Percentiles rank a stretch among this genome's conserved stretches.
phyloP scores from a whole-genome alignment of 257 asterid species.

The Lycium ferocissimum region DNA sequence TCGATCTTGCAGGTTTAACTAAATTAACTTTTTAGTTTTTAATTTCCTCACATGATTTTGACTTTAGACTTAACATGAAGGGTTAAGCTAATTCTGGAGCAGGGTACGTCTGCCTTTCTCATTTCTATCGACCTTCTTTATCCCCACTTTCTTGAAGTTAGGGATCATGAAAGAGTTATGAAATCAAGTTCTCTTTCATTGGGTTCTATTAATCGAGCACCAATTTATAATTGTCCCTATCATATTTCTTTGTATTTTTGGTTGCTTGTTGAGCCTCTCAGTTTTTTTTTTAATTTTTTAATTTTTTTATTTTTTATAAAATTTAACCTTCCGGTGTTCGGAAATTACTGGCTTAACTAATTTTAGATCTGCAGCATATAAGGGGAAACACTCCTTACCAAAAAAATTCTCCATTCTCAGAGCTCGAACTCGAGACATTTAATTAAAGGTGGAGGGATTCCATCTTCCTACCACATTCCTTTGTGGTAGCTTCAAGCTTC shows the following conservation, averaged over 20 bases:
- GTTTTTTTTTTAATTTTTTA: background rate
- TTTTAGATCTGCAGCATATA: background rate
- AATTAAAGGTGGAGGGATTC: background rate
- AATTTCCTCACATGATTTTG: no score
- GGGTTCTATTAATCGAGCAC: background rate
- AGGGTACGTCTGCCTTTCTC: background rate
- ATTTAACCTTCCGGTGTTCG: no score
- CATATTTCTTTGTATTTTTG: background rate
- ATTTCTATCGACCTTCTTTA: background rate
- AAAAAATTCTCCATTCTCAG: background rate
- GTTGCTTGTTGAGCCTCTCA: background rate
- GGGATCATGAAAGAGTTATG: background rate
- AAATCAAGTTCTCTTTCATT: background rate
- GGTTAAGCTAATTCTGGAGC: background rate
- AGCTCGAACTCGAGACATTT: fast-evolving
- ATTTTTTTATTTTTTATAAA: no score
- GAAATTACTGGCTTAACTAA: background rate
- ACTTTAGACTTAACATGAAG: background rate
- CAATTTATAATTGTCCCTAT: background rate
- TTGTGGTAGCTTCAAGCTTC: background rate
- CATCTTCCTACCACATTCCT: background rate
- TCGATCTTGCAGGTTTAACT: no score
- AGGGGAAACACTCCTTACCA: background rate
- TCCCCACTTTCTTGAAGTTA: background rate
- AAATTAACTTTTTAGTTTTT: background rate